Percentiles rank a stretch among this genome's conserved stretches.
Conservation (phyloP, 495 filamentous ascomycete species). For the Xylona heveae region DNA sequence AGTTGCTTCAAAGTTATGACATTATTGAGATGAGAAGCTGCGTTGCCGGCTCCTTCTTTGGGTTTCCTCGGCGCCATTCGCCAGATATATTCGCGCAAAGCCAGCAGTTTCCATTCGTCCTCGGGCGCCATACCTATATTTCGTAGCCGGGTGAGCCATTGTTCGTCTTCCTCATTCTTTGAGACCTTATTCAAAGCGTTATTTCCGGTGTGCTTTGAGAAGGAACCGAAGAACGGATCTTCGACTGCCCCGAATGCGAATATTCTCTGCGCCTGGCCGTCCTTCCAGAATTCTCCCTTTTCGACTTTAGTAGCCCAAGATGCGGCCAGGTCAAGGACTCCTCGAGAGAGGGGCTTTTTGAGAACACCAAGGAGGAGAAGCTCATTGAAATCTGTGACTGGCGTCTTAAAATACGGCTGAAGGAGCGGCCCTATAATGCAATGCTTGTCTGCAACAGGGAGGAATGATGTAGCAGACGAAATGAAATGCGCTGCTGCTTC, state of each 20-base stretch:
- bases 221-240: conserved; percentile 15
- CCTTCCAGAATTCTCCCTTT: conserved; percentile 69
- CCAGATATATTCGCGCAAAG: conserved; percentile 82
- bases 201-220: conserved; percentile 3
- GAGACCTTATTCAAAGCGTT: conserved; percentile 25
- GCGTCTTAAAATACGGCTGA: conserved; percentile 58
- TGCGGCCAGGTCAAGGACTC: conserved; percentile 65
- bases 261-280: conserved; percentile 38
- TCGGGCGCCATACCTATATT: conserved; percentile 65
- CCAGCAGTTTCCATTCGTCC: conserved; percentile 80
- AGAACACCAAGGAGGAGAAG: conserved; percentile 56
- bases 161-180: conserved; percentile 89
- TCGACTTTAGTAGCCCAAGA: conserved; percentile 70
- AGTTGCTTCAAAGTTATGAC: conserved; percentile 50
- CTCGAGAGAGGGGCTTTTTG: conserved; percentile 60
- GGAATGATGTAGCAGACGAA: conserved; percentile 46
- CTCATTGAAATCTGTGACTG: conserved; percentile 43
- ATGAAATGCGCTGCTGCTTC: conserved; percentile 75
- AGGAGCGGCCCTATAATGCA: conserved; percentile 67
- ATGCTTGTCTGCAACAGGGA: conserved; percentile 64
- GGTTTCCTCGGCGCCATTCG: conserved; percentile 50
- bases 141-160: conserved; percentile 70
- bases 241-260: conserved; percentile 39
- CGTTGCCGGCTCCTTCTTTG: conserved; percentile 23
- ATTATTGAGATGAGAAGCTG: conserved; percentile 32